Percentiles rank a stretch among this genome's conserved stretches.
Conservation (phyloP, 1,139 yeast species). For the Saccharomycopsis hybrid region DNA sequence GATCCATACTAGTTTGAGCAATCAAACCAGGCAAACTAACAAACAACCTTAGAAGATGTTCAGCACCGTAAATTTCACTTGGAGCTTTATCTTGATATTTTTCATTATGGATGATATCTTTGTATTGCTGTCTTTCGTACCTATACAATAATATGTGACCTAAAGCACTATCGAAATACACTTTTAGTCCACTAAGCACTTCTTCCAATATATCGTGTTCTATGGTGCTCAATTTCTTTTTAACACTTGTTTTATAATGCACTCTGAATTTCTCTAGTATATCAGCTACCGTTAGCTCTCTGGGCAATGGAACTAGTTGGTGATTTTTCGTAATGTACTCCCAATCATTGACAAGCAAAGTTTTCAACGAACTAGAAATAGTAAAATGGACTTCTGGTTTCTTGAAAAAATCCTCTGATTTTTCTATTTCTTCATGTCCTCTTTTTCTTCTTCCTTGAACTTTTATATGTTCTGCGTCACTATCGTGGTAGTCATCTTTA, state of each 20-base stretch:
- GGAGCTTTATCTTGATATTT: constrained; percentile 31
- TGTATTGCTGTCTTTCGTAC: constrained; percentile 77
- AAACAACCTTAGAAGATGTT: constrained; percentile 67
- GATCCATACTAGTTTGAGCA: constrained; percentile 76
- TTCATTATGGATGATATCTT: constrained; percentile 41
- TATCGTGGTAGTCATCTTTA: no score
- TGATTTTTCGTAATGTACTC: constrained; percentile 78
- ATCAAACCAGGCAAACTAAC: constrained; percentile 77
- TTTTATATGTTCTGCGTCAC: no score
- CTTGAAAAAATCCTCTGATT: constrained; percentile 34
- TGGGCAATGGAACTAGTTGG: constrained; percentile 58
- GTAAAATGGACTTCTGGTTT: constrained; percentile 47
- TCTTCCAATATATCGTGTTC: constrained; percentile 59
- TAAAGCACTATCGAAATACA: constrained; percentile 73
- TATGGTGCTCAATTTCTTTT: constrained; percentile 30
- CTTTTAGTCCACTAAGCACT: constrained; percentile 56
- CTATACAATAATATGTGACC: constrained; percentile 74
- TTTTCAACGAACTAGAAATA: constrained; percentile 62
- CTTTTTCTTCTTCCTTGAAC: constrained; percentile 23
- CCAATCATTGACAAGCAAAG: constrained; percentile 86
- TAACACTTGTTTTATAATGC: constrained; percentile 19
- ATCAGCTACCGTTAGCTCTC: constrained; percentile 42
- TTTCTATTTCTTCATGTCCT: constrained; percentile 24
- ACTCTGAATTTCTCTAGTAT: constrained; percentile 45
- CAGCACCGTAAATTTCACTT: constrained; percentile 62